Conservation (phyloP, 768 basidiomycete genomes). For the Tephrocybe sp. region DNA sequence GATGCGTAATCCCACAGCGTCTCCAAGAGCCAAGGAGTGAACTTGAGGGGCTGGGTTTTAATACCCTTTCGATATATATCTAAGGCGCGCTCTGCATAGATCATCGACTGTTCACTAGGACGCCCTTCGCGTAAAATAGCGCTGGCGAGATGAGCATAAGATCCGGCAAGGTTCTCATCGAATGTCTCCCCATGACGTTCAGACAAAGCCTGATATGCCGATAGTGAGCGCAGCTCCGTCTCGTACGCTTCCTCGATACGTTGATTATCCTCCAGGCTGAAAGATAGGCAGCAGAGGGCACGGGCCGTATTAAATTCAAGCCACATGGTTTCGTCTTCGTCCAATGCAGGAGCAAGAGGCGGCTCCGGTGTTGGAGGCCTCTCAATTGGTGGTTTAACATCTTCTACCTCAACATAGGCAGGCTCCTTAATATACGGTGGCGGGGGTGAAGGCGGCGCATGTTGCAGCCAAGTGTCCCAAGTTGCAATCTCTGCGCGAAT, state of each 20-base stretch:
- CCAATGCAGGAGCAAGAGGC: background rate
- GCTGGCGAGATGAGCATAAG: constrained; percentile 9
- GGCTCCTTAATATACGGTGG: background rate
- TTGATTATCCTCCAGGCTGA: constrained; percentile 6
- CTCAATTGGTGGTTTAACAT: background rate
- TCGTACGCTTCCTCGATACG: constrained; percentile 11
- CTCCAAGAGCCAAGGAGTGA: constrained; percentile 3
- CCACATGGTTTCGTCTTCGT: constrained; percentile 10
- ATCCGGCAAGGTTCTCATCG: constrained; percentile 8
- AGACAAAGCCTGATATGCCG: background rate
- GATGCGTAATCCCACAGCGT: constrained; percentile 12
- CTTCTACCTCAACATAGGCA: background rate
- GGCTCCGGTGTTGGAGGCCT: background rate
- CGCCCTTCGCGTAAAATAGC: constrained; percentile 1
- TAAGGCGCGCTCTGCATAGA: constrained; percentile 5
- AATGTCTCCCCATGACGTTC: constrained; percentile 1
- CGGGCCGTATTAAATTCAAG: constrained; percentile 14
- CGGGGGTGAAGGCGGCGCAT: background rate
- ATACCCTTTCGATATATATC: constrained; percentile 8
- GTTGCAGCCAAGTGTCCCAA: constrained; percentile 6
- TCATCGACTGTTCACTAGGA: background rate
- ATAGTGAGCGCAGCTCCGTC: constrained; percentile 2
- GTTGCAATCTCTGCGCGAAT: constrained; percentile 6
- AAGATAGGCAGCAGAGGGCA: constrained; percentile 7
- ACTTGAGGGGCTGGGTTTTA: constrained; percentile 5